Evolutionary conservation across 805 yeast species (phyloP), one percentile per base, ranked within the genome.

Genomic region (Suhomyces sp.): DNA sequence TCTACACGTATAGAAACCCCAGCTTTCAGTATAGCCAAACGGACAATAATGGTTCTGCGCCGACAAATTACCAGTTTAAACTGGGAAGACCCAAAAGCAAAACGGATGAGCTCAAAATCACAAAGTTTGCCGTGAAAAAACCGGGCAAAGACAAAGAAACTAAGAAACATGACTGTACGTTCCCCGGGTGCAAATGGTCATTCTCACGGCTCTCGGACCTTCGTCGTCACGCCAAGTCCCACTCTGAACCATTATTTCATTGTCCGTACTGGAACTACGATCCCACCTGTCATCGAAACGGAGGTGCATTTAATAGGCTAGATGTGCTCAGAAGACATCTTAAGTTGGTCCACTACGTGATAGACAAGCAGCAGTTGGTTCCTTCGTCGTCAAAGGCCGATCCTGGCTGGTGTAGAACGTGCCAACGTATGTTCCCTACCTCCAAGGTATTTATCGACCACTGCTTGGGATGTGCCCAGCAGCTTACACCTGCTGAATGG

Each of bases 251-350:
- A 2, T 77, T 77, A 54, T 83, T 83, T 61, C 85, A 81, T 57
- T 87, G 93, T 63, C 93, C 93, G 2, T 87, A 77, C 68, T 86
- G 88, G 88, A 76, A 76, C 51, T 73, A 77, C 24, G 88, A 84
- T 58, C 83, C 86, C 4, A 80, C 87, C 6, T 87, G 92, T 64
- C 94, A 87, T 66, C 76, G 87, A 51, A 86, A 86, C 57, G 89
- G 87, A 19, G 92, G 93, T 13, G 81, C 89, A 0, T 88, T 88
- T 69, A 84, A 83, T 60, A 74, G 94, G 45, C 69, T 86, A 54
- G 94, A 88, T 62, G 92, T 88, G 29, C 71, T 87, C 57, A 87
- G 87, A 58, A 76, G 94, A 45, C 94, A 88, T 67, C 70, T 88
- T 51, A 76, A 81, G 49, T 73, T 87, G 41, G 90, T 87, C 44